phyloP scores from a whole-genome alignment of 768 basidiomycete genomes.

The Trametes coccinea region DNA sequence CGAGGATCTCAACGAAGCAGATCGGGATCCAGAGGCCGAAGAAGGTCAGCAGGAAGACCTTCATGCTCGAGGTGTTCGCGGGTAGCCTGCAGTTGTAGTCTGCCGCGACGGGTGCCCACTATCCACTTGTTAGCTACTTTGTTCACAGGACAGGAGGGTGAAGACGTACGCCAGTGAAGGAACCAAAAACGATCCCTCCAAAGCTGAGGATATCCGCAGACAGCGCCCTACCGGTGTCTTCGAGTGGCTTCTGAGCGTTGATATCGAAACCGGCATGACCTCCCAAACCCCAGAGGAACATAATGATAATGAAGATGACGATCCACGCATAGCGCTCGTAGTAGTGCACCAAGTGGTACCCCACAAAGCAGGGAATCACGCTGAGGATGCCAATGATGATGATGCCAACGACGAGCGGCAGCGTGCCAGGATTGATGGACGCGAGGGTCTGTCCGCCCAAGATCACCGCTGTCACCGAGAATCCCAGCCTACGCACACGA shows the following conservation, averaged over 20 bases:
- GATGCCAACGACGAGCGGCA: conserved; percentile 50
- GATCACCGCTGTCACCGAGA: conserved; percentile 49
- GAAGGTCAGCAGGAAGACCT: conserved; percentile 51
- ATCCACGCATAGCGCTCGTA: conserved; percentile 63
- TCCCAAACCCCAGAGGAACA: conserved; percentile 53
- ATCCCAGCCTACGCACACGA: conserved; percentile 41
- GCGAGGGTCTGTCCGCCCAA: conserved; percentile 54
- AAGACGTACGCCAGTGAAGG: conserved; percentile 43
- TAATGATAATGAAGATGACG: conserved; percentile 45
- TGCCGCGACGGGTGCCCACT: conserved; percentile 54
- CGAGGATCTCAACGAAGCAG: conserved; percentile 48
- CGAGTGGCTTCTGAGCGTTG: conserved; percentile 41
- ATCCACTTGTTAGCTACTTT: not conserved
- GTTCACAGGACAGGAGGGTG: not conserved
- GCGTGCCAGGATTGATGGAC: conserved; percentile 43
- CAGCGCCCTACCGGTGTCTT: conserved; percentile 46
- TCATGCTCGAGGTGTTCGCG: conserved; percentile 40
- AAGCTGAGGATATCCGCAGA: conserved; percentile 52
- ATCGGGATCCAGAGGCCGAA: conserved; percentile 52
- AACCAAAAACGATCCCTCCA: conserved; percentile 53
- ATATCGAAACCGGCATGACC: conserved; percentile 47
- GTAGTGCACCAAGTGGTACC: conserved; percentile 46
- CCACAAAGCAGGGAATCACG: conserved; percentile 48
- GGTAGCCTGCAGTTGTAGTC: conserved; percentile 57
- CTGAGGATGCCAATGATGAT: conserved; percentile 46